A percentile compares a stretch with the other conserved stretches of the same genome.
phyloP scores from a whole-genome alignment of 495 filamentous ascomycete species.

The Zalerion maritima region DNA sequence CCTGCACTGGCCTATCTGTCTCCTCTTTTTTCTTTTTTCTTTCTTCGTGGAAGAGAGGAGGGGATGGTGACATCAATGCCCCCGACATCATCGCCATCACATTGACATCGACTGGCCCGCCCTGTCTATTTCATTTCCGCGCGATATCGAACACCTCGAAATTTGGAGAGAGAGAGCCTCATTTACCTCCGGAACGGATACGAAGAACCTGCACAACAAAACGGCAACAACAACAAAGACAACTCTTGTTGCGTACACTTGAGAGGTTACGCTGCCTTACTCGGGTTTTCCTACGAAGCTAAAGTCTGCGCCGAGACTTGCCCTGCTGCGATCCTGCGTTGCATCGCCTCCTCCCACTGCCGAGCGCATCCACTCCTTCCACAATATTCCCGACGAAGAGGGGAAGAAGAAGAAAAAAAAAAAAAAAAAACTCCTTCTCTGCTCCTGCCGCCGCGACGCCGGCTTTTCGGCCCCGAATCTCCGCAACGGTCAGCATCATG shows the following conservation, averaged over 20 bases:
- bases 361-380: too few species aligned
- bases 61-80: neutral
- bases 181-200: too few species aligned
- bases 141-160: slow-evolving; percentile 4
- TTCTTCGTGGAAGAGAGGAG: slow-evolving; percentile 1
- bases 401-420: slow-evolving; percentile 10
- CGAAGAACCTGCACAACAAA: too few species aligned
- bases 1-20: slow-evolving; percentile 5
- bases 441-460: slow-evolving; percentile 3
- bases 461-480: slow-evolving; percentile 5
- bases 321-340: too few species aligned
- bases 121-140: slow-evolving; percentile 5
- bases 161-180: too few species aligned
- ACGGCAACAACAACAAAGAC: too few species aligned
- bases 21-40: slow-evolving; percentile 1
- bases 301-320: too few species aligned
- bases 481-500: slow-evolving; percentile 18
- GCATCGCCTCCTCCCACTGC: too few species aligned
- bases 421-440: slow-evolving; percentile 6
- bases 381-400: too few species aligned
- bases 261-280: too few species aligned
- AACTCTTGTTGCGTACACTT: too few species aligned
- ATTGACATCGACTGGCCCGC: slow-evolving; percentile 5
- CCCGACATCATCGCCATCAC: slow-evolving; percentile 1
- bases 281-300: too few species aligned